These are phyloP conservation scores for Tylopilus felleus DNA, from an alignment of 768 basidiomycete genomes.

Conservation along the genomic window DNA sequence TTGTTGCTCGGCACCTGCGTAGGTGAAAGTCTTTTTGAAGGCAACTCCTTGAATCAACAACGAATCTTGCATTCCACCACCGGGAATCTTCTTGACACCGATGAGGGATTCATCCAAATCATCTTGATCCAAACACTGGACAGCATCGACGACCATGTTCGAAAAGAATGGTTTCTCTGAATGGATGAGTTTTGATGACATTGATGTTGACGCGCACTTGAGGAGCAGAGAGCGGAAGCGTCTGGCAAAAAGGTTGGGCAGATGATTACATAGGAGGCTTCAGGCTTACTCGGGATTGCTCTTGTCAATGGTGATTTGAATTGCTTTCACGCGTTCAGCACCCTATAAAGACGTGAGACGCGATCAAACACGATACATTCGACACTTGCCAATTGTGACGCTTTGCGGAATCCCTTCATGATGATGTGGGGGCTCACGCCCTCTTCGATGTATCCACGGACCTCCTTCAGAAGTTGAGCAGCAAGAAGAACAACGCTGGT, in stretches of 20 bases:
- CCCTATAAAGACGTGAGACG: slow-evolving; percentile 48
- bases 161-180: slow-evolving; percentile 99
- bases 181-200: slow-evolving; percentile 99
- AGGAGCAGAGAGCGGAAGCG: slow-evolving; percentile 90
- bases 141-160: slow-evolving; percentile 97
- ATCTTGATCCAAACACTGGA: slow-evolving; percentile 85
- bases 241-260: slow-evolving; percentile 39
- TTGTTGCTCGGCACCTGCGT: slow-evolving; percentile 98
- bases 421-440: slow-evolving; percentile 97
- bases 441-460: slow-evolving; percentile 89
- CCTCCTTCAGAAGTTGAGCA: slow-evolving; percentile 91
- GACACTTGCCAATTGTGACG: slow-evolving; percentile 71
- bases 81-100: slow-evolving; percentile 96
- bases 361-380: slow-evolving; percentile 2
- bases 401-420: slow-evolving; percentile 92
- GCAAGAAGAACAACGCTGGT: slow-evolving; percentile 95
- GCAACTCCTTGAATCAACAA: slow-evolving; percentile 86
- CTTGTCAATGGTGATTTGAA: slow-evolving; percentile 89
- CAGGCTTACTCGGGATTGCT: slow-evolving; percentile 80
- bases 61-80: slow-evolving; percentile 97
- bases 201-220: slow-evolving; percentile 98
- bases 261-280: not conserved
- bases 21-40: slow-evolving; percentile 99
- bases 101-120: slow-evolving; percentile 95
- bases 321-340: slow-evolving; percentile 78